Conservation (phyloP, 148 eudicot genomes). For the Fagopyrum tataricum region DNA sequence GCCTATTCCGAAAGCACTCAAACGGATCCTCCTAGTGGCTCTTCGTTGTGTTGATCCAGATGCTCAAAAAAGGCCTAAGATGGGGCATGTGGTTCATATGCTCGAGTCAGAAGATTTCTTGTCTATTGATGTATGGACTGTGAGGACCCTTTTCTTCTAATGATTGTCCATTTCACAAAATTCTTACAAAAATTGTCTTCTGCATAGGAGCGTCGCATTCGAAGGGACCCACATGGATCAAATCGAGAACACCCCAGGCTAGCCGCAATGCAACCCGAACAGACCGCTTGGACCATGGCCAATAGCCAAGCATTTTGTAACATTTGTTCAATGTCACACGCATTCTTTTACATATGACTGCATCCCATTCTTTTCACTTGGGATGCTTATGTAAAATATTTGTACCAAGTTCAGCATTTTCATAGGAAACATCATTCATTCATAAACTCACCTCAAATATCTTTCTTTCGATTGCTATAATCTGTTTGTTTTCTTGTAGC, state of each 20-base stretch:
- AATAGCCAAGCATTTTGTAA: constrained; percentile 2
- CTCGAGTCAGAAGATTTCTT: constrained; percentile 58
- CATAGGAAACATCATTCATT: not conserved
- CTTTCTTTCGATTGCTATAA: not conserved
- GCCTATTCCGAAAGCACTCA: constrained; percentile 9
- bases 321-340: not conserved
- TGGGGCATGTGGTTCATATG: constrained; percentile 90
- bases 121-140: constrained; percentile 3
- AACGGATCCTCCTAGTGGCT: constrained; percentile 38
- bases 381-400: not conserved
- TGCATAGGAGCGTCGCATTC: not conserved
- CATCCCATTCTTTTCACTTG: not conserved
- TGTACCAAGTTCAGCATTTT: not conserved
- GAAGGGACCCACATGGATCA: not conserved
- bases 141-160: not conserved
- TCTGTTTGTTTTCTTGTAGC: not conserved
- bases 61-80: constrained; percentile 77
- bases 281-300: too few relatives aligned
- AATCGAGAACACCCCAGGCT: not conserved
- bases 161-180: not conserved
- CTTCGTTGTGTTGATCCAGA: constrained; percentile 88
- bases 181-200: not conserved
- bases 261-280: not conserved
- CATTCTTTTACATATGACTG: not conserved
- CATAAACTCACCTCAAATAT: not conserved